Percentiles rank a stretch among this genome's conserved stretches.
phyloP scores from a whole-genome alignment of 2,329 filamentous ascomycete genomes.

The Dothideomycetidae sp. region DNA sequence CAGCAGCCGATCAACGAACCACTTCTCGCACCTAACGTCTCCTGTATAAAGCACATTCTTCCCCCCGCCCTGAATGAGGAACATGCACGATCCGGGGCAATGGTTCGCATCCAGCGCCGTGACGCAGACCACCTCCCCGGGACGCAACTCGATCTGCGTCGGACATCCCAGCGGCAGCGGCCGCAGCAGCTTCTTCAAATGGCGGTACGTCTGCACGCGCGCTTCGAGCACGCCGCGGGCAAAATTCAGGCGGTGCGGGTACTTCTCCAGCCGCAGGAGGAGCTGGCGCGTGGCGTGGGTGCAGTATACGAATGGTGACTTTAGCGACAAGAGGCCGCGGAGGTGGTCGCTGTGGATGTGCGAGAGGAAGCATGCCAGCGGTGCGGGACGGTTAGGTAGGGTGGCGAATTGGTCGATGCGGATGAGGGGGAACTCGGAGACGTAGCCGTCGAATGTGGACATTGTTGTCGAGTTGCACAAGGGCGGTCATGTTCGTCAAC shows the following conservation, averaged over 20 bases:
- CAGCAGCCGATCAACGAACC: conserved; percentile 64
- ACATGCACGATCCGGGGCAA: conserved; percentile 83
- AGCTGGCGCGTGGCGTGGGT: conserved; percentile 70
- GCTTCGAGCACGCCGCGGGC: conserved; percentile 63
- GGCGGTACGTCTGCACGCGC: conserved; percentile 59
- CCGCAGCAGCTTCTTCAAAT: conserved; percentile 59
- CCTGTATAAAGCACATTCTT: conserved; percentile 77
- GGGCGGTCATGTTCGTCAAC: too few relatives aligned
- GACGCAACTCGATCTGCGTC: conserved; percentile 58
- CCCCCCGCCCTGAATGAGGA: conserved; percentile 61
- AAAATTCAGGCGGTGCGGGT: conserved; percentile 68
- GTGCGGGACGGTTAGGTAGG: conserved; percentile 39
- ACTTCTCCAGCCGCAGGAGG: conserved; percentile 64
- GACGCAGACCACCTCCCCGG: conserved; percentile 55
- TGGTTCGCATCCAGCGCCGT: conserved; percentile 88
- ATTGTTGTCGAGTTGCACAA: too few relatives aligned
- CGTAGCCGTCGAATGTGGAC: conserved; percentile 63
- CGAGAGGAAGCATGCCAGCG: conserved; percentile 75
- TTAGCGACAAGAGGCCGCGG: conserved; percentile 59
- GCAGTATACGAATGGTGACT: conserved; percentile 78
- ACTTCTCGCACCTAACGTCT: conserved; percentile 71
- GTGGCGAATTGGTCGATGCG: conserved; percentile 70
- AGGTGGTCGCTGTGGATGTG: conserved; percentile 91
- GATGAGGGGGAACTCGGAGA: conserved; percentile 67
- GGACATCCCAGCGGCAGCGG: conserved; percentile 71